These are phyloP conservation scores for Hygrocybe punicea DNA, from an alignment of 768 basidiomycete species.

Conservation along the genomic window DNA sequence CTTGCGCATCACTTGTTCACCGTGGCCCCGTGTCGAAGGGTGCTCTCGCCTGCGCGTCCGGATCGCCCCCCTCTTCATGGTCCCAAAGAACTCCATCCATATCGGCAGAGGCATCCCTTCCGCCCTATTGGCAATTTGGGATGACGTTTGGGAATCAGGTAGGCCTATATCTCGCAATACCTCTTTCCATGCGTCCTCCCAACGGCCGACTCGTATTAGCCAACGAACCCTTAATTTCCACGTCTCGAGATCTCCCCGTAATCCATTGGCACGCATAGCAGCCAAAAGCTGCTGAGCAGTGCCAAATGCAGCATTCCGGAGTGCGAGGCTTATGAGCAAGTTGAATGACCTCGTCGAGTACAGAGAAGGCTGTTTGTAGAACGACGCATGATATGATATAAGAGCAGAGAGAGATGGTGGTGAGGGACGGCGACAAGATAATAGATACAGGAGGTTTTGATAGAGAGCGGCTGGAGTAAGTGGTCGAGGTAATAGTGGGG, in stretches of 20 bases:
- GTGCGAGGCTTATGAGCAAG: conserved; percentile 43
- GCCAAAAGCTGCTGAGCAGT: conserved; percentile 44
- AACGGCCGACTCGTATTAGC: conserved; percentile 52
- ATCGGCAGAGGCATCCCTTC: conserved; percentile 42
- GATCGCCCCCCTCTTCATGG: conserved; percentile 36
- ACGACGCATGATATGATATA: conserved; percentile 47
- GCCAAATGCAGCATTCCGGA: conserved; percentile 50
- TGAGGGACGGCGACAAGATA: conserved; percentile 28
- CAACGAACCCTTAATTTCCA: conserved; percentile 54
- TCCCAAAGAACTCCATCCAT: conserved; percentile 62
- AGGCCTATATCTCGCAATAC: conserved; percentile 23
- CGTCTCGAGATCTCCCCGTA: conserved; percentile 52
- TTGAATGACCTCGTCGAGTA: conserved; percentile 48
- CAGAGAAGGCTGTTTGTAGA: conserved; percentile 27
- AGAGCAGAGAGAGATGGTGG: conserved; percentile 35
- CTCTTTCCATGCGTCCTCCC: conserved; percentile 56
- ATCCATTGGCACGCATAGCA: conserved; percentile 43
- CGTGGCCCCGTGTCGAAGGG: not conserved
- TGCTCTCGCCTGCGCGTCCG: conserved; percentile 16
- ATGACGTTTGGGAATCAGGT: not conserved
- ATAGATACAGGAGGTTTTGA: conserved; percentile 41
- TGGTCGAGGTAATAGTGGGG: conserved; percentile 25
- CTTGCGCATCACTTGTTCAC: no score
- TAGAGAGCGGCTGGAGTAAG: conserved; percentile 35
- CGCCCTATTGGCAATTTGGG: not conserved